Conservation (phyloP, 2,329 filamentous ascomycete species). For the Sclerotinia nivalis region DNA sequence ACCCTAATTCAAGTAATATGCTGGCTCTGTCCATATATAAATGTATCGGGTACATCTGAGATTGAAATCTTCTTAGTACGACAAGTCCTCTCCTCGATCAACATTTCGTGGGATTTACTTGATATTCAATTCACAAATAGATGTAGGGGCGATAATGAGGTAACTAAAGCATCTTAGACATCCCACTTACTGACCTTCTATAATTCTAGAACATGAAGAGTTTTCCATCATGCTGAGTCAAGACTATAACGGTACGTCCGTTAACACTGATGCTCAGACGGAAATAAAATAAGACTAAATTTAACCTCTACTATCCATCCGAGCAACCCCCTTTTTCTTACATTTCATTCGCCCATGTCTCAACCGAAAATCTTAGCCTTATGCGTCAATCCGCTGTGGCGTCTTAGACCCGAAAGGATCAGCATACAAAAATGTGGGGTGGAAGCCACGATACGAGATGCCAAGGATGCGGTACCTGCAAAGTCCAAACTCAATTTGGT, state of each 20-base stretch:
- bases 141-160: too few relatives aligned
- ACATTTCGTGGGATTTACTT: too few relatives aligned
- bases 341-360: background rate
- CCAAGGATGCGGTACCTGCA: slow-evolving; percentile 1
- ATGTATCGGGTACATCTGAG: too few relatives aligned
- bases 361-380: background rate
- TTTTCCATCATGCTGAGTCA: background rate
- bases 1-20: too few relatives aligned
- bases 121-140: too few relatives aligned
- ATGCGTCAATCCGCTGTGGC: background rate
- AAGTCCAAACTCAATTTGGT: background rate
- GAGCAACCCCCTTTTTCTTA: background rate
- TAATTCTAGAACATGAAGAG: background rate
- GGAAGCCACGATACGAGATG: background rate
- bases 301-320: background rate
- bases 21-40: too few relatives aligned
- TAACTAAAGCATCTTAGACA: too few relatives aligned
- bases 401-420: slow-evolving; percentile 5
- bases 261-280: background rate
- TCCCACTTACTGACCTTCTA: background rate
- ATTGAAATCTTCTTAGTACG: too few relatives aligned
- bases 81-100: too few relatives aligned
- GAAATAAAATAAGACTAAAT: background rate
- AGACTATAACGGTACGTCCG: background rate
- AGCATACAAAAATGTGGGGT: background rate